These are phyloP conservation scores for Trifolium repens DNA, from an alignment of 306 rosid species.

Conservation along the genomic window DNA sequence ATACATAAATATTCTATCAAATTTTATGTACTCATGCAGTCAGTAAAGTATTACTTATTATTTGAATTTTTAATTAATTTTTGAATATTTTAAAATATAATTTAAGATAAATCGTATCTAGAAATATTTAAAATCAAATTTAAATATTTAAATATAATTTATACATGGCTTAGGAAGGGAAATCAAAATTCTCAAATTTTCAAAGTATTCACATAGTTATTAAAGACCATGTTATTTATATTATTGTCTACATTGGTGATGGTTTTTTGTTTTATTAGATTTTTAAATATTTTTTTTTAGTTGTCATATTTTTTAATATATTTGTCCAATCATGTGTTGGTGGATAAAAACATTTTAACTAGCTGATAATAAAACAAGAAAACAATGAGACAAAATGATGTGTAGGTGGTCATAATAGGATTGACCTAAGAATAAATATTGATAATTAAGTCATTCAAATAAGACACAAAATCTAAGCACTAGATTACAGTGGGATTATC, in stretches of 20 bases:
- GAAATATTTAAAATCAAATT: no score
- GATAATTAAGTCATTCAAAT: constrained; percentile 20
- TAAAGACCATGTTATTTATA: constrained; percentile 1
- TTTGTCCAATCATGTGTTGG: constrained; percentile 29
- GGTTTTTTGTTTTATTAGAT: neutral
- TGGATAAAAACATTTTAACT: constrained; percentile 27
- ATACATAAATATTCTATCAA: no score
- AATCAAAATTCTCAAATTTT: neutral
- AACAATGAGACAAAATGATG: constrained; percentile 43
- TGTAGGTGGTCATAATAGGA: constrained; percentile 6
- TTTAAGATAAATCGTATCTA: neutral
- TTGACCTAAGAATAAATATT: constrained; percentile 38
- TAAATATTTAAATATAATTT: no score
- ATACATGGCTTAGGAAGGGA: neutral
- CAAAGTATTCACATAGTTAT: neutral
- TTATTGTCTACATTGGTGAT: neutral
- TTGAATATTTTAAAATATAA: neutral
- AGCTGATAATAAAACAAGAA: constrained; percentile 12
- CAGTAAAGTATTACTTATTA: neutral
- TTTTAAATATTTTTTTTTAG: neutral
- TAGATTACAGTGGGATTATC: constrained; percentile 37
- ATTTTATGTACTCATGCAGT: neutral
- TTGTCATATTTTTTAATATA: neutral
- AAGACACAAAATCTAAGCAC: constrained; percentile 42
- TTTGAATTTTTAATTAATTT: neutral